Conservation (phyloP, 441 rosid genomes). For the Brassica hybrid region DNA sequence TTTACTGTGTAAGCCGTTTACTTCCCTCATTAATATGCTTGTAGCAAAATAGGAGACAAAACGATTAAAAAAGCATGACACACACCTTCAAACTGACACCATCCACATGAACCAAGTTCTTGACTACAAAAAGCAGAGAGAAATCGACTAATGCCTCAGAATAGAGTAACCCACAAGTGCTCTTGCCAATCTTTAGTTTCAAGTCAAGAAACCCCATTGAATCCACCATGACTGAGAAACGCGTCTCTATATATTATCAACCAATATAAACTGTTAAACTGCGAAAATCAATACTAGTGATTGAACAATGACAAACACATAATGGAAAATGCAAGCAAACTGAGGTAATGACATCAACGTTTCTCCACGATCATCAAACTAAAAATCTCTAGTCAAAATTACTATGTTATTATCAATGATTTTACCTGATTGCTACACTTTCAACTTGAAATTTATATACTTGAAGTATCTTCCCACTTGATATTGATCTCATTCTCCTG, state of each 20-base stretch:
- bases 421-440: slow-evolving; percentile 16
- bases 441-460: not conserved
- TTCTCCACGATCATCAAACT: slow-evolving; percentile 8
- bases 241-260: not conserved
- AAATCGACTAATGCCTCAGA: slow-evolving; percentile 1
- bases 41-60: not conserved
- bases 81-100: not conserved
- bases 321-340: slow-evolving; percentile 12
- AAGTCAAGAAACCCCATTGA: not conserved
- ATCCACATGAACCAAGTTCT: slow-evolving; percentile 26
- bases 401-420: not conserved
- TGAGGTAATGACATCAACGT: not conserved
- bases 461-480: not conserved
- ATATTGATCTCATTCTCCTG: slow-evolving; percentile 8
- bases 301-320: not conserved
- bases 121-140: slow-evolving; percentile 1
- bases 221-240: slow-evolving; percentile 5
- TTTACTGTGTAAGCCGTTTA: not conserved
- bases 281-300: not conserved
- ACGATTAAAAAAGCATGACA: not conserved
- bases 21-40: slow-evolving; percentile 1
- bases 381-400: not conserved
- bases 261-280: not conserved
- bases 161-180: not conserved
- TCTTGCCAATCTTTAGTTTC: slow-evolving; percentile 2